These are phyloP conservation scores for Clarireedia sp. DNA, from an alignment of 2,329 filamentous ascomycete genomes.

Conservation along the genomic window DNA sequence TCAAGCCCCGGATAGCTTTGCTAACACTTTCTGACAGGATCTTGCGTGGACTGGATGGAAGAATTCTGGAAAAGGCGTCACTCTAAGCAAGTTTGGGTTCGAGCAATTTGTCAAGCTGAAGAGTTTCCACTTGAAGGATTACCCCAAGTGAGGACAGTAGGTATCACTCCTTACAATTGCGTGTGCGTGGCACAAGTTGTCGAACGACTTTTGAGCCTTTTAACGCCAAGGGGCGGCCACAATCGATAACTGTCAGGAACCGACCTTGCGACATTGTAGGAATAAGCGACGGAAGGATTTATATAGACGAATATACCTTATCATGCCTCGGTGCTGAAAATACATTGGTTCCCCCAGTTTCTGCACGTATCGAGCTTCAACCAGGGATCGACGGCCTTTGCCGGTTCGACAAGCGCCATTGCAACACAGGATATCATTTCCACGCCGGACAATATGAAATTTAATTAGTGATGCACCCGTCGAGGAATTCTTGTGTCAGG, in stretches of 20 bases:
- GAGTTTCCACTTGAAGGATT: constrained; percentile 88
- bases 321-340: background rate
- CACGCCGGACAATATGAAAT: constrained; percentile 4
- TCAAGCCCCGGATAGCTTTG: constrained; percentile 12
- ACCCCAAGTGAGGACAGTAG: constrained; percentile 40
- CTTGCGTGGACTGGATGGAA: constrained; percentile 98
- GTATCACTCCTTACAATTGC: constrained; percentile 5
- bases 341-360: background rate
- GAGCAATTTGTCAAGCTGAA: constrained; percentile 95
- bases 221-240: constrained; percentile 1
- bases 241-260: constrained; percentile 4
- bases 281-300: constrained; percentile 7
- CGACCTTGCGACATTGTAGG: background rate
- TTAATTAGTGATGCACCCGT: constrained; percentile 7
- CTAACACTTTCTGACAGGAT: constrained; percentile 47
- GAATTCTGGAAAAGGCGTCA: constrained; percentile 88
- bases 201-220: constrained; percentile 8
- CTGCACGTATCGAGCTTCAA: constrained; percentile 3
- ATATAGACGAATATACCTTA: constrained; percentile 5
- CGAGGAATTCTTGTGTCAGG: constrained; percentile 8
- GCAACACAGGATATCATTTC: background rate
- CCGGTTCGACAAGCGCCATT: constrained; percentile 5
- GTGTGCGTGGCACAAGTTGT: constrained; percentile 6
- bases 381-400: constrained; percentile 4
- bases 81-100: constrained; percentile 82